Evolutionary conservation across 129 eudicot species (phyloP).

Genomic region (Centella asiatica): DNA sequence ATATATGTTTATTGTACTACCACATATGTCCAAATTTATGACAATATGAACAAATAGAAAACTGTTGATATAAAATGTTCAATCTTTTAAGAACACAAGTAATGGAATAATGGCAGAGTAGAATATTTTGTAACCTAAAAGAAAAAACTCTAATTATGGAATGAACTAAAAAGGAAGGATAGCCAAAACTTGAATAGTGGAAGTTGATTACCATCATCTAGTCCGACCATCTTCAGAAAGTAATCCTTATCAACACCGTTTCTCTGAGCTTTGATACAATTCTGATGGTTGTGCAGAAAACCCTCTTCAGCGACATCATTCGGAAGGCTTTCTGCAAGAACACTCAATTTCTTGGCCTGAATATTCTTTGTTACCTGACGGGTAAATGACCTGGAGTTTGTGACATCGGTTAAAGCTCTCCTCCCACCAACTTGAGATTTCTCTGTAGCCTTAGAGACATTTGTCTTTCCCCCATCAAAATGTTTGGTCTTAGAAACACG

Average conservation of each 20-base stretch:
- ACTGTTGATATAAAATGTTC: too few species aligned
- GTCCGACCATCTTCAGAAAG: slow-evolving; percentile 38
- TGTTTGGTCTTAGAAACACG: slow-evolving; percentile 21
- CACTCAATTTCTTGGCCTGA: slow-evolving; percentile 27
- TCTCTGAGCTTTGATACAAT: slow-evolving; percentile 35
- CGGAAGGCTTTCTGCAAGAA: slow-evolving; percentile 17
- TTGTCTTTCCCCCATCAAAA: slow-evolving; percentile 19
- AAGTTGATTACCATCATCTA: slow-evolving; percentile 17
- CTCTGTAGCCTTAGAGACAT: slow-evolving; percentile 21
- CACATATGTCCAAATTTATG: too few species aligned
- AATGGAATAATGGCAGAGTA: too few species aligned
- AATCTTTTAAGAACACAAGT: too few species aligned
- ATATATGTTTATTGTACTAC: not conserved
- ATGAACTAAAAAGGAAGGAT: not conserved
- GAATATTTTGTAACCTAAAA: too few species aligned
- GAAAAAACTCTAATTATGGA: too few species aligned
- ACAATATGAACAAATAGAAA: too few species aligned
- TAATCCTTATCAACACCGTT: slow-evolving; percentile 24
- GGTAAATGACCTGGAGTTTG: slow-evolving; percentile 50
- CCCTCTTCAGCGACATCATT: slow-evolving; percentile 21
- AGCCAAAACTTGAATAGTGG: not conserved
- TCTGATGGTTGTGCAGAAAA: slow-evolving; percentile 43
- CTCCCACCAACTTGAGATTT: slow-evolving; percentile 44
- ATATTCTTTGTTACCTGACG: slow-evolving; percentile 29
- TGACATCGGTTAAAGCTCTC: slow-evolving; percentile 69